phyloP scores from a whole-genome alignment of 2,329 filamentous ascomycete species.

The Cladophialophora psammophila region DNA sequence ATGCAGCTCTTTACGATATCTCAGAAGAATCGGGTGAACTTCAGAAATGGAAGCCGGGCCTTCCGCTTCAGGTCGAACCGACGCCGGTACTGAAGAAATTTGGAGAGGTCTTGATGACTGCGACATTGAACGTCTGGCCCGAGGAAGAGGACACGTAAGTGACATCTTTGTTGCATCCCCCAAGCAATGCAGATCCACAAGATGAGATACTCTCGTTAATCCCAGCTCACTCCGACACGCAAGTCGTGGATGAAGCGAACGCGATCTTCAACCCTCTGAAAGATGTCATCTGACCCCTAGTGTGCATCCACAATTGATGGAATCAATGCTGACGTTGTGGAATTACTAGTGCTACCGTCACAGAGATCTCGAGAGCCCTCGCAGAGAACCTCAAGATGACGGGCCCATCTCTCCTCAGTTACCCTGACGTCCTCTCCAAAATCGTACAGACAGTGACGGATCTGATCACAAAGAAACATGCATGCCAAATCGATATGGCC shows the following conservation, averaged over 20 bases:
- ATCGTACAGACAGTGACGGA: slow-evolving; percentile 76
- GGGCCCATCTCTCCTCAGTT: slow-evolving; percentile 82
- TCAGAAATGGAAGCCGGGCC: slow-evolving; percentile 85
- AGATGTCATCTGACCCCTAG: slow-evolving; percentile 24
- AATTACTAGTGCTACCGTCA: slow-evolving; percentile 75
- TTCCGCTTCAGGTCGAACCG: slow-evolving; percentile 83
- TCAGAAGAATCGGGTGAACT: slow-evolving; percentile 79
- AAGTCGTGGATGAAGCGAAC: slow-evolving; percentile 87
- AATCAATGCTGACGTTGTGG: slow-evolving; percentile 52
- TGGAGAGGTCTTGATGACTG: slow-evolving; percentile 81
- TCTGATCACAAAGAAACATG: slow-evolving; percentile 88
- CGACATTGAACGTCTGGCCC: slow-evolving; percentile 83
- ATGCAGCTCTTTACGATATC: slow-evolving; percentile 87
- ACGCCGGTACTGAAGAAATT: slow-evolving; percentile 81
- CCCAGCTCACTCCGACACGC: slow-evolving; percentile 99
- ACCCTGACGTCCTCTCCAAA: slow-evolving; percentile 73
- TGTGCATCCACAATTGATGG: slow-evolving; percentile 29
- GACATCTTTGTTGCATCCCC: slow-evolving; percentile 36
- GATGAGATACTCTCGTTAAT: slow-evolving; percentile 92
- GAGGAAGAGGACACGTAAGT: slow-evolving; percentile 95
- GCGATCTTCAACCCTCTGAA: slow-evolving; percentile 66
- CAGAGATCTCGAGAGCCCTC: slow-evolving; percentile 93
- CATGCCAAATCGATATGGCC: slow-evolving; percentile 89
- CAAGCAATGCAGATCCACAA: slow-evolving; percentile 52
- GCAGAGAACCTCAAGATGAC: slow-evolving; percentile 89